These are phyloP conservation scores for Cladosporium sp. DNA, from an alignment of 2,329 filamentous ascomycete species.

Conservation along the genomic window DNA sequence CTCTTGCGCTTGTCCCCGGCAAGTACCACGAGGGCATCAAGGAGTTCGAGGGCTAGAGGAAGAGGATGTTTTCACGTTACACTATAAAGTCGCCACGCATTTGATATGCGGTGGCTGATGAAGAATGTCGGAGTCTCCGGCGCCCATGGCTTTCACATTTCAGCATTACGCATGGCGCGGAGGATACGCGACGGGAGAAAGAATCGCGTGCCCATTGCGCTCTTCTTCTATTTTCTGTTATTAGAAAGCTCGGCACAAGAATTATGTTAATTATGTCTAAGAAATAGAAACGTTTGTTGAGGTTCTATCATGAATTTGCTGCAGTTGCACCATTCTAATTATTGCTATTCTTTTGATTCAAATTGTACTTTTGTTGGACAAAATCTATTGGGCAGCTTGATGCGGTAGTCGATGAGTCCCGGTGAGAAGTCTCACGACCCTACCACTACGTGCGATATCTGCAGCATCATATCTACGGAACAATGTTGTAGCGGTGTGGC, in stretches of 20 bases:
- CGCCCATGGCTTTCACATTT: slow-evolving; percentile 7
- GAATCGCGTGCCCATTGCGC: background rate
- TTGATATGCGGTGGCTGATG: slow-evolving; percentile 4
- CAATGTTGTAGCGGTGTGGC: background rate
- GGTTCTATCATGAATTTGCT: background rate
- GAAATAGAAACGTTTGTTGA: slow-evolving; percentile 8
- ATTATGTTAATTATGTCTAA: slow-evolving; percentile 16
- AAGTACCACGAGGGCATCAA: slow-evolving; percentile 60
- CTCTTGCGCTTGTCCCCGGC: slow-evolving; percentile 71
- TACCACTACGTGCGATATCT: background rate
- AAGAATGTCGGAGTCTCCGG: slow-evolving; percentile 11
- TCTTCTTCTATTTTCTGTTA: slow-evolving; percentile 2
- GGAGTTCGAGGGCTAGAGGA: slow-evolving; percentile 57
- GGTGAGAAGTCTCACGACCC: background rate
- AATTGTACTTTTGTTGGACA: background rate
- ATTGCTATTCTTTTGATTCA: background rate
- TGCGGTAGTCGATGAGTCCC: background rate
- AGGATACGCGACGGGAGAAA: slow-evolving; percentile 1
- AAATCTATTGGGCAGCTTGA: background rate
- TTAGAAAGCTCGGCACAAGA: slow-evolving; percentile 8
- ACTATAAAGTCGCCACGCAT: background rate
- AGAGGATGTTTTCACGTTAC: slow-evolving; percentile 3
- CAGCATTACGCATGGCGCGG: slow-evolving; percentile 8
- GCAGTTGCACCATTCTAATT: background rate
- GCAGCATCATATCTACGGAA: background rate